These are phyloP conservation scores for Heterotrichella gracilis DNA, from an alignment of 352 stramenopile species.

Conservation along the genomic window DNA sequence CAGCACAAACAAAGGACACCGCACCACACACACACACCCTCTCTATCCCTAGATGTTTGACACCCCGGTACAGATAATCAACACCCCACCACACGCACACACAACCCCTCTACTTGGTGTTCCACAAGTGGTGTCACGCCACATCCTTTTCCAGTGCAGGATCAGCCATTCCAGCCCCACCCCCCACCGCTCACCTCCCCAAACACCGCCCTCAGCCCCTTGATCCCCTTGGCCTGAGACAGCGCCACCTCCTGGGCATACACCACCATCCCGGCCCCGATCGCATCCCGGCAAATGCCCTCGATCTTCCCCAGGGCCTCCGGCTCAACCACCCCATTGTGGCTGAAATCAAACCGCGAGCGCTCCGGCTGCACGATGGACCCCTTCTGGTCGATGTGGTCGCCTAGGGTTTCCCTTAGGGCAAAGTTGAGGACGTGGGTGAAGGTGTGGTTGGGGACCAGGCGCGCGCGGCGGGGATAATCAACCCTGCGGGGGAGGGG, in stretches of 20 bases:
- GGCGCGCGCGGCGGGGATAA: constrained; percentile 49
- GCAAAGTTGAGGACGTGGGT: constrained; percentile 94
- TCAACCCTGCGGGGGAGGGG: constrained; percentile 57
- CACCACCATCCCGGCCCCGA: constrained; percentile 29
- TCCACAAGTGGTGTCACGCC: too few relatives aligned
- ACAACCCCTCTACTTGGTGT: too few relatives aligned
- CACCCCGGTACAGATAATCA: too few relatives aligned
- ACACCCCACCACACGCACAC: too few relatives aligned
- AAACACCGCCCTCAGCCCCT: constrained; percentile 79
- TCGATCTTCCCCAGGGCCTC: constrained; percentile 47
- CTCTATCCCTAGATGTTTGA: too few relatives aligned
- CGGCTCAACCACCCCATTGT: constrained; percentile 58
- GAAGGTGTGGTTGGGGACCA: constrained; percentile 95
- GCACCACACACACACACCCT: too few relatives aligned
- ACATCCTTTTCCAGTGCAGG: too few relatives aligned
- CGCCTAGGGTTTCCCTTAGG: constrained; percentile 60
- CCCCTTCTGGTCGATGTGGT: constrained; percentile 68
- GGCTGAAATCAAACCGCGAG: constrained; percentile 90
- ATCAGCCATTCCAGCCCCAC: too few relatives aligned
- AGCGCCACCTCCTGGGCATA: constrained; percentile 56
- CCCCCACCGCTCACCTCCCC: too few relatives aligned
- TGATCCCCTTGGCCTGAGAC: constrained; percentile 57
- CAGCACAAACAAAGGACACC: too few relatives aligned
- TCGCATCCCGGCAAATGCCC: too few relatives aligned
- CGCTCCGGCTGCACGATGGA: constrained; percentile 78